phyloP scores from a whole-genome alignment of 2,329 filamentous ascomycete genomes.

The Fusarium nisikadoi region DNA sequence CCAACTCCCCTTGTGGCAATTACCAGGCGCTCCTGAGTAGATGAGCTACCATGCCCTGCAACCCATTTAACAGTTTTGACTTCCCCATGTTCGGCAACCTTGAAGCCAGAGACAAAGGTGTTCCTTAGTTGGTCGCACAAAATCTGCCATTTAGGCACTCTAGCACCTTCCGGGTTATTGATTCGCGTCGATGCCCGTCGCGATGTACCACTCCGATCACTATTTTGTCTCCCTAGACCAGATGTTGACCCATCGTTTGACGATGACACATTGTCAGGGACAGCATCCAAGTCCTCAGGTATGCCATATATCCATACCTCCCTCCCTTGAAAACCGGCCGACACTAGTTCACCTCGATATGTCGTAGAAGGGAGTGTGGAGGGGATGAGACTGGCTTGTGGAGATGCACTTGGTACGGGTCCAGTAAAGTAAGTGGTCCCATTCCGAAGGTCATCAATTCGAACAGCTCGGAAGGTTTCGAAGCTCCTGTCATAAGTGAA shows the following conservation, averaged over 20 bases:
- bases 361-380: conserved; percentile 76
- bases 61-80: conserved; percentile 80
- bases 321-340: conserved; percentile 76
- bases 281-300: conserved; percentile 75
- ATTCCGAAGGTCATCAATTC: conserved; percentile 78
- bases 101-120: conserved; percentile 74
- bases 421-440: conserved; percentile 84
- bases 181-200: conserved; percentile 48
- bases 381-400: conserved; percentile 70
- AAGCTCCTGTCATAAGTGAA: conserved; percentile 82
- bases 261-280: conserved; percentile 56
- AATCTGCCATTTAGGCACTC: conserved; percentile 74
- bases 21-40: conserved; percentile 68
- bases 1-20: conserved; percentile 77
- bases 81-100: conserved; percentile 72
- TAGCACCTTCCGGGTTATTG: conserved; percentile 45
- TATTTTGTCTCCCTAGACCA: conserved; percentile 47
- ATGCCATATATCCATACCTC: conserved; percentile 84
- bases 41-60: conserved; percentile 60
- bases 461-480: conserved; percentile 80
- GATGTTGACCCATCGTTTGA: conserved; percentile 38
- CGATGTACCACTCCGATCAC: conserved; percentile 44
- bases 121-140: conserved; percentile 76
- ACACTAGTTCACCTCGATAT: conserved; percentile 76
- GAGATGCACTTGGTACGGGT: conserved; percentile 64